Percentiles rank a stretch among this genome's conserved stretches.
Evolutionary conservation across 75 land plant species (phyloP).

Genomic region (Ceratopteris richardii): DNA sequence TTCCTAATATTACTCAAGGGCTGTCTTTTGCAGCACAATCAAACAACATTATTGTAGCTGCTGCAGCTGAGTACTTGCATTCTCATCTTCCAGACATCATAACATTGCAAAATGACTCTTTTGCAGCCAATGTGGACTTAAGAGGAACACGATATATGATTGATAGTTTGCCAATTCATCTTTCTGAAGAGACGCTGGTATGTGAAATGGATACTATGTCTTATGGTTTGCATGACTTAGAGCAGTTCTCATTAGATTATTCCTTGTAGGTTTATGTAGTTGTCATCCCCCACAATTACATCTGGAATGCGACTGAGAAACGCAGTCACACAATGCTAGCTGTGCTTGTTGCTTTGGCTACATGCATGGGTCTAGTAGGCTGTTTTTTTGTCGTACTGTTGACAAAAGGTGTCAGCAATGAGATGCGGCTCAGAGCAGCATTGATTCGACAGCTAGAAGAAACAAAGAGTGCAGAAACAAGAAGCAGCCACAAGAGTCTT

Average conservation of each 20-base stretch:
- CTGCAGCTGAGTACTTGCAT: conserved; percentile 13
- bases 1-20: no score
- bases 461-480: conserved; percentile 62
- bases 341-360: conserved; percentile 17
- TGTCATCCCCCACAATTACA: conserved; percentile 22
- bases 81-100: conserved; percentile 2
- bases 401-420: conserved; percentile 24
- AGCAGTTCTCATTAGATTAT: no score
- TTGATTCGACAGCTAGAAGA: conserved; percentile 64
- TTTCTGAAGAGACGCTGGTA: conserved; percentile 17
- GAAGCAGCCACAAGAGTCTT: conserved; percentile 52
- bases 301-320: conserved; percentile 10
- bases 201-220: no score
- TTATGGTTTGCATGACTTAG: no score
- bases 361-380: conserved; percentile 12
- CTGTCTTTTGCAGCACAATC: conserved; percentile 10
- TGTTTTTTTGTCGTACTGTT: conserved; percentile 21
- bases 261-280: conserved; percentile 33
- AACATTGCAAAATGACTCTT: conserved; percentile 12
- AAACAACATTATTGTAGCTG: conserved; percentile 19
- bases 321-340: conserved; percentile 16
- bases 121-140: conserved; percentile 10
- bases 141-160: conserved; percentile 14
- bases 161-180: conserved; percentile 19
- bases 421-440: conserved; percentile 27